These are phyloP conservation scores for Fagopyrum homotropicum DNA, from an alignment of 148 eudicot genomes.

Conservation along the genomic window DNA sequence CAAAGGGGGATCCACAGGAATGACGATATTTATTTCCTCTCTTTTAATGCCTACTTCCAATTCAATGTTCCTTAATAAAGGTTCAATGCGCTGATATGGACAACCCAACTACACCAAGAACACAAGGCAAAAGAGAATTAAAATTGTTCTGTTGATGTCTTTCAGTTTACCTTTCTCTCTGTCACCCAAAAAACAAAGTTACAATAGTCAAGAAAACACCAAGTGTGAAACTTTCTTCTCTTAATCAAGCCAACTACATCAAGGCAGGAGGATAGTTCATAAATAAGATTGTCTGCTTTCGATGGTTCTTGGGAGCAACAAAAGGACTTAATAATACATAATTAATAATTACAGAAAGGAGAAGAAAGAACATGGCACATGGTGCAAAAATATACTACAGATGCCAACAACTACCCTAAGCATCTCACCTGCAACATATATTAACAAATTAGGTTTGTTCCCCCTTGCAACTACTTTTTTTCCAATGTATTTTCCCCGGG, in stretches of 20 bases:
- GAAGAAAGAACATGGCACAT: slow-evolving; percentile 7
- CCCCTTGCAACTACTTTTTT: slow-evolving; percentile 2
- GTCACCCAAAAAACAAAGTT: neutral
- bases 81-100: neutral
- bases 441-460: slow-evolving; percentile 6
- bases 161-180: neutral
- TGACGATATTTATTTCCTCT: neutral
- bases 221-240: too few species aligned
- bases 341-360: neutral
- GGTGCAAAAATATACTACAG: slow-evolving; percentile 8
- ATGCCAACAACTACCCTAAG: slow-evolving; percentile 3
- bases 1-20: neutral
- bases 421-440: slow-evolving; percentile 6
- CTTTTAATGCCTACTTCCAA: slow-evolving; percentile 11
- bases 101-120: neutral
- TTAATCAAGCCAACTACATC: too few species aligned
- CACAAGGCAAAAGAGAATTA: neutral
- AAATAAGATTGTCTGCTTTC: neutral
- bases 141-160: neutral
- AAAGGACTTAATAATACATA: neutral
- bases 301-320: neutral
- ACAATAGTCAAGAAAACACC: too few species aligned
- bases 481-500: neutral
- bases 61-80: neutral
- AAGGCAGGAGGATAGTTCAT: neutral